phyloP scores from a whole-genome alignment of 1,284 basidiomycete genomes.

The Heterobasidion parviporum region DNA sequence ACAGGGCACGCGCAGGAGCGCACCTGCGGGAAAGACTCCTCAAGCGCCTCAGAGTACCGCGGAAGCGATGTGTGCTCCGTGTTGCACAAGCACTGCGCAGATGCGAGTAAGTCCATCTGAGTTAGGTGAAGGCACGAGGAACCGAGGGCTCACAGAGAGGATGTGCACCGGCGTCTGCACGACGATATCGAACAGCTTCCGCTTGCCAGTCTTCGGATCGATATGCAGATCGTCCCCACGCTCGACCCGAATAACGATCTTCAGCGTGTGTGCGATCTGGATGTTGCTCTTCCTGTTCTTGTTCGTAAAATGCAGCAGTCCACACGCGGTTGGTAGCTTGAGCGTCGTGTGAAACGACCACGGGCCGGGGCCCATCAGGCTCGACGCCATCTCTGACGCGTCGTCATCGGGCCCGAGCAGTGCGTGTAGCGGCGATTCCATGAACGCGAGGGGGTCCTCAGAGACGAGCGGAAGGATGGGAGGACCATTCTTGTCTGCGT shows the following conservation, averaged over 20 bases:
- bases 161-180: constrained; percentile 79
- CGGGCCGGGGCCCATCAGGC: constrained; percentile 66
- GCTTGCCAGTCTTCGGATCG: constrained; percentile 61
- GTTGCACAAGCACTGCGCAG: constrained; percentile 66
- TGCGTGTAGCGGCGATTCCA: constrained; percentile 43
- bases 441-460: constrained; percentile 45
- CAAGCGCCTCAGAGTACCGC: constrained; percentile 38
- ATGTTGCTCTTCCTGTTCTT: constrained; percentile 81
- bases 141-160: constrained; percentile 54
- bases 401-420: constrained; percentile 36
- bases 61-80: constrained; percentile 73
- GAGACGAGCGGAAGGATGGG: constrained; percentile 64
- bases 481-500: constrained; percentile 29
- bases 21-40: constrained; percentile 5
- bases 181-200: constrained; percentile 86
- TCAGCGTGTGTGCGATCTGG: constrained; percentile 71
- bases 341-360: constrained; percentile 59
- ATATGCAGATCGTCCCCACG: constrained; percentile 61
- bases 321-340: constrained; percentile 48
- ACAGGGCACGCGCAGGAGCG: constrained; percentile 2
- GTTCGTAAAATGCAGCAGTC: constrained; percentile 69
- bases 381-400: constrained; percentile 45
- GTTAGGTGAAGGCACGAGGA: not conserved
- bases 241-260: constrained; percentile 82
- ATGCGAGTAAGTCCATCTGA: not conserved